phyloP scores from a whole-genome alignment of 176 grass and related monocot species.

The Oryza punctata region DNA sequence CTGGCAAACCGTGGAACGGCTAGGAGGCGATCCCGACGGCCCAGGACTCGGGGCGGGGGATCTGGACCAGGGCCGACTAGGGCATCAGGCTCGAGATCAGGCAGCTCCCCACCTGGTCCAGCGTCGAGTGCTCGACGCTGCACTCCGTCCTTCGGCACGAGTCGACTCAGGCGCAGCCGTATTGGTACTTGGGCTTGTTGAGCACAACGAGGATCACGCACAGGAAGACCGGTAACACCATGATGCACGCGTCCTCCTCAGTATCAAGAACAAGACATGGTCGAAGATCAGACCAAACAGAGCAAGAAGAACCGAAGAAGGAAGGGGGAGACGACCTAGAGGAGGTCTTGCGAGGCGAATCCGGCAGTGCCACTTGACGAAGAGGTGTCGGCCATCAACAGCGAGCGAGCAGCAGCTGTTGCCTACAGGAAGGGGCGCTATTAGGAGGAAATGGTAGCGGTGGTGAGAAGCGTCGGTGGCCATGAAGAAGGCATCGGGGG shows the following conservation, averaged over 20 bases:
- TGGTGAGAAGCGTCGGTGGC: no score
- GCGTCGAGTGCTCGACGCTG: slow-evolving; percentile 70
- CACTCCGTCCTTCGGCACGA: slow-evolving; percentile 42
- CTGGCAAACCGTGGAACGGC: slow-evolving; percentile 48
- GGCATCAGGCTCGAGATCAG: slow-evolving; percentile 51
- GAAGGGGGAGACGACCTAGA: no score
- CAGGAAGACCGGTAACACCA: slow-evolving; percentile 65
- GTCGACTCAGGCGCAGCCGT: slow-evolving; percentile 61
- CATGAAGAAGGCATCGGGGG: no score
- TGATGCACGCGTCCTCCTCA: slow-evolving; percentile 47
- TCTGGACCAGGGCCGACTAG: slow-evolving; percentile 71
- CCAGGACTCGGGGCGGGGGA: slow-evolving; percentile 56
- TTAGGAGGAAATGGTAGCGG: no score
- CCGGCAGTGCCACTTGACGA: fast-evolving
- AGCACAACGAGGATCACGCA: slow-evolving; percentile 62
- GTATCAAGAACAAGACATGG: no score
- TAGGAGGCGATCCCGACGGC: slow-evolving; percentile 26
- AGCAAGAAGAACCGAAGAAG: no score
- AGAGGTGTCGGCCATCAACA: no score
- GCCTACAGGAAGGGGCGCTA: no score
- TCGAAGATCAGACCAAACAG: no score
- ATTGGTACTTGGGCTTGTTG: slow-evolving; percentile 70
- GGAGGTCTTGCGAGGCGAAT: no score
- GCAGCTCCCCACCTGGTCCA: slow-evolving; percentile 74
- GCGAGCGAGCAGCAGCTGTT: no score